Conservation (phyloP, 2,329 filamentous ascomycete species). For the Fusarium torreyae region DNA sequence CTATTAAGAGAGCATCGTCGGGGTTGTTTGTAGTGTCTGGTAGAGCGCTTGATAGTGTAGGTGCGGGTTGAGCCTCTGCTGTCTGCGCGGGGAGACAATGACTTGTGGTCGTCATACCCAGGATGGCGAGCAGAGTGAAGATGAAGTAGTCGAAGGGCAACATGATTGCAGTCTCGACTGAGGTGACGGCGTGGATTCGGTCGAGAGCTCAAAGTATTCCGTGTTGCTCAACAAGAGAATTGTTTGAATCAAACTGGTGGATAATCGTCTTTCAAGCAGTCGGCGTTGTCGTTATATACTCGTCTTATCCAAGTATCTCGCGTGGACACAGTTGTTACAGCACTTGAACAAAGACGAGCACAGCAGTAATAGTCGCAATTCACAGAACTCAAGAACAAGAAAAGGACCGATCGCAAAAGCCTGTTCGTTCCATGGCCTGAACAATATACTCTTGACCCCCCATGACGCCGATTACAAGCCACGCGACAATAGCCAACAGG, state of each 20-base stretch:
- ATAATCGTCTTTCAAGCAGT: neutral
- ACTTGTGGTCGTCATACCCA: conserved; percentile 20
- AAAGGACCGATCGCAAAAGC: neutral
- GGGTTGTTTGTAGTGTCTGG: conserved; percentile 22
- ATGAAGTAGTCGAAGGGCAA: conserved; percentile 13
- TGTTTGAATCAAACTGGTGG: neutral
- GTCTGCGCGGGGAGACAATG: conserved; percentile 38
- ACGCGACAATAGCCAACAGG: conserved; percentile 35
- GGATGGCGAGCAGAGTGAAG: conserved; percentile 15
- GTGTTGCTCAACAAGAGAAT: neutral
- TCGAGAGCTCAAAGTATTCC: neutral
- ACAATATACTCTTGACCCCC: conserved; percentile 30
- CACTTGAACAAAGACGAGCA: conserved; percentile 31
- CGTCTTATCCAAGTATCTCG: conserved; percentile 2
- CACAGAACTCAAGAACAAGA: conserved; percentile 6
- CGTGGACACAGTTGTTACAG: neutral
- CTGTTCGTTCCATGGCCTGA: neutral
- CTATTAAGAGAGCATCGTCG: conserved; percentile 8
- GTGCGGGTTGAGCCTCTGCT: conserved; percentile 16
- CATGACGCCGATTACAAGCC: conserved; percentile 25
- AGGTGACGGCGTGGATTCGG: neutral
- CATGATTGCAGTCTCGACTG: conserved; percentile 12
- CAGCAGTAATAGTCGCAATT: conserved; percentile 25
- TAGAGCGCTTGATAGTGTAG: conserved; percentile 15
- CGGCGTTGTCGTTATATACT: conserved; percentile 31